A percentile compares a stretch with the other conserved stretches of the same genome.
Conservation (phyloP, 495 filamentous ascomycete species). For the Podospora anserina region DNA sequence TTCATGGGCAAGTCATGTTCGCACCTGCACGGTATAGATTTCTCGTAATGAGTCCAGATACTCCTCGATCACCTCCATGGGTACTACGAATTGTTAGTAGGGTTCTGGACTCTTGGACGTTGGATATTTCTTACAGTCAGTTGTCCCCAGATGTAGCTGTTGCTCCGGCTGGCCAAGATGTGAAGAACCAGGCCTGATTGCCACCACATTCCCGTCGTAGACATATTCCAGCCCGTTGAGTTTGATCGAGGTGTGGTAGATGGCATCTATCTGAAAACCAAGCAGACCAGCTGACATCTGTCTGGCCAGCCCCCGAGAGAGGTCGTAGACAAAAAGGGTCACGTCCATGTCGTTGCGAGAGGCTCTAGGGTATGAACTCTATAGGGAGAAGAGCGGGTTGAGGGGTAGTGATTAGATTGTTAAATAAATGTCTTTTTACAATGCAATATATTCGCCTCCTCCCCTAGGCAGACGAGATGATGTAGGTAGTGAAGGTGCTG, state of each 20-base stretch:
- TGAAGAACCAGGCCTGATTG: conserved; percentile 71
- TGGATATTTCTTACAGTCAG: conserved; percentile 42
- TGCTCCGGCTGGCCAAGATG: conserved; percentile 86
- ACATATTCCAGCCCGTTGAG: conserved; percentile 61
- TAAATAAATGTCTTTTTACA: background rate
- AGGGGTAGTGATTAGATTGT: background rate
- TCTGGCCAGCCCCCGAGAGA: conserved; percentile 65
- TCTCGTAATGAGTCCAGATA: conserved; percentile 80
- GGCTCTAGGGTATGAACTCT: too few relatives aligned
- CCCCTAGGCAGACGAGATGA: background rate
- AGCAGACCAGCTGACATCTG: conserved; percentile 51
- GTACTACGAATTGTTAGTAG: conserved; percentile 40
- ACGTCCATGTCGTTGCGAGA: conserved; percentile 64
- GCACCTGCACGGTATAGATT: conserved; percentile 78
- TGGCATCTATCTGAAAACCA: conserved; percentile 77
- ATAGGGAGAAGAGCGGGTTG: too few relatives aligned
- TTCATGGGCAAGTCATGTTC: conserved; percentile 16
- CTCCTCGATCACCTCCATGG: conserved; percentile 79
- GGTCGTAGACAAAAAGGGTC: conserved; percentile 88
- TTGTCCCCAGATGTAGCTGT: conserved; percentile 67
- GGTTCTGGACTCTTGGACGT: too few relatives aligned
- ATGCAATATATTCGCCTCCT: background rate
- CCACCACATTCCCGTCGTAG: conserved; percentile 69
- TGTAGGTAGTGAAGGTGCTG: background rate
- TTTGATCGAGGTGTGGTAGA: conserved; percentile 89